Evolutionary conservation across 495 filamentous ascomycete genomes (phyloP).

Genomic region (Friedmanniomyces simplex): DNA sequence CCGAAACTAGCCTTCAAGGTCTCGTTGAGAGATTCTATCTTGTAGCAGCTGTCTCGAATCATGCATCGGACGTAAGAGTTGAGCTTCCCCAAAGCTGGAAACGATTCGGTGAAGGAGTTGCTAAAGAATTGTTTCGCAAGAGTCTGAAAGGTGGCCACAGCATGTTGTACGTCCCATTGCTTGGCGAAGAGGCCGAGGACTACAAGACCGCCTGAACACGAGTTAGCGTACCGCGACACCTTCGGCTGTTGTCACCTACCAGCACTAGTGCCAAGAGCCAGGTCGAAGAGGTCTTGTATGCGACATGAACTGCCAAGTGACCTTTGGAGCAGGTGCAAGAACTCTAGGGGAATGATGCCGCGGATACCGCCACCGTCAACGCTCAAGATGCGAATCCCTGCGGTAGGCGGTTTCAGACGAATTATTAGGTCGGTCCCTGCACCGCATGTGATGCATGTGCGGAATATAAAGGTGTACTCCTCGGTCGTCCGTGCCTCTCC

Average conservation of each 20-base stretch:
- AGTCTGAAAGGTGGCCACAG: not conserved
- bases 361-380: conserved; percentile 29
- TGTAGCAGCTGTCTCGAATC: not conserved
- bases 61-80: not conserved
- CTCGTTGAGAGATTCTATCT: not conserved
- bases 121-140: not conserved
- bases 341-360: conserved; percentile 31
- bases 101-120: not conserved
- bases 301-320: conserved; percentile 18
- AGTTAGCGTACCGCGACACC: too few relatives aligned
- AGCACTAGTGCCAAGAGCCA: too few relatives aligned
- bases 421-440: not conserved
- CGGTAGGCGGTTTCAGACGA: conserved; percentile 28
- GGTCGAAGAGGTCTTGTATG: too few relatives aligned
- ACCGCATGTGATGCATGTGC: conserved; percentile 1
- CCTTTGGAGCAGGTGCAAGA: conserved; percentile 28
- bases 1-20: not conserved
- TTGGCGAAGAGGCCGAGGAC: not conserved
- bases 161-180: not conserved
- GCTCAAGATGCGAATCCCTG: conserved; percentile 28
- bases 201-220: not conserved
- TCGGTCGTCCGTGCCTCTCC: conserved; percentile 3
- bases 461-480: conserved; percentile 22
- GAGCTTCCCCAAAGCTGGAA: not conserved
- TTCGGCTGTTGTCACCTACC: too few relatives aligned